Percentiles rank a stretch among this genome's conserved stretches.
phyloP scores from a whole-genome alignment of 768 basidiomycete species.

The Panellus pusillus region DNA sequence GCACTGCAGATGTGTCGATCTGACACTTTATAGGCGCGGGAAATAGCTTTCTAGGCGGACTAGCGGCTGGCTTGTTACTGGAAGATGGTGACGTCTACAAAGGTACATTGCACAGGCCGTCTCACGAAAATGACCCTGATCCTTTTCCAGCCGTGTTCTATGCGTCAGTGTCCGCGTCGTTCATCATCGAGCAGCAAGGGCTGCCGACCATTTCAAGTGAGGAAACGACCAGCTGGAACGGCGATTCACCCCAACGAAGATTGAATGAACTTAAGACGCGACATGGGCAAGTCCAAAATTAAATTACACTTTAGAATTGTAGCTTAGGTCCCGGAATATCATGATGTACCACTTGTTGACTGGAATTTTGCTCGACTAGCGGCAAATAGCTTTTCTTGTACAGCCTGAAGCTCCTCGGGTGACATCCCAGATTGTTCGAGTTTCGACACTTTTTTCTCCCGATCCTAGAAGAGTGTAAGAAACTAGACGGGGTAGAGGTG shows the following conservation, averaged over 20 bases:
- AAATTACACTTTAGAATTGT: constrained; percentile 27
- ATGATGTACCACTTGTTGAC: constrained; percentile 47
- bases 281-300: constrained; percentile 32
- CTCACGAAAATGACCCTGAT: constrained; percentile 6
- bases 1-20: constrained; percentile 12
- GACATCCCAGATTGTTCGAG: constrained; percentile 86
- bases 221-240: constrained; percentile 60
- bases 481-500: constrained; percentile 1
- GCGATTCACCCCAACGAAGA: constrained; percentile 59
- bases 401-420: constrained; percentile 82
- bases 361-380: constrained; percentile 81
- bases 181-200: constrained; percentile 78
- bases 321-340: constrained; percentile 29
- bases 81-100: constrained; percentile 58
- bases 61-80: constrained; percentile 68
- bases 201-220: constrained; percentile 53
- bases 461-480: constrained; percentile 52
- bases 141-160: constrained; percentile 58
- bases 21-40: constrained; percentile 67
- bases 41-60: constrained; percentile 84
- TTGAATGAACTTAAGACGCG: constrained; percentile 50
- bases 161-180: constrained; percentile 81
- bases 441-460: constrained; percentile 91
- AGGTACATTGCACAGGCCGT: constrained; percentile 44
- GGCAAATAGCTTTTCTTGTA: constrained; percentile 94